Conservation (phyloP, 768 basidiomycete species). For the Galerina marginata region DNA sequence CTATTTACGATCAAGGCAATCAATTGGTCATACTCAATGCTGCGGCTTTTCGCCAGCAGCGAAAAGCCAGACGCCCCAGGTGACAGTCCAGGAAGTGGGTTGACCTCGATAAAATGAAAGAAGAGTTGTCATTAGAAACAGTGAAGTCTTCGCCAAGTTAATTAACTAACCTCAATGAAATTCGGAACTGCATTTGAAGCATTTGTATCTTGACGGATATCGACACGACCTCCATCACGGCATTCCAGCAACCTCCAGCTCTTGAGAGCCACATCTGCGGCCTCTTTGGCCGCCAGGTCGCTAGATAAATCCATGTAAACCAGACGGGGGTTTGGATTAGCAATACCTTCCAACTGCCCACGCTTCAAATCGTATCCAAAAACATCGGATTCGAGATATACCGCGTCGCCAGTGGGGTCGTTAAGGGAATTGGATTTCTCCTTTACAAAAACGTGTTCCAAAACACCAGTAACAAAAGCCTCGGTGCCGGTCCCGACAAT, state of each 20-base stretch:
- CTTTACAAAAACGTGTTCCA: conserved; percentile 23
- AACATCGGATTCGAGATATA: conserved; percentile 18
- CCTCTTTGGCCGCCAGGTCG: conserved; percentile 13
- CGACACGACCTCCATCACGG: conserved; percentile 27
- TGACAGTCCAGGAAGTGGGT: conserved; percentile 13
- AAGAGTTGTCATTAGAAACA: background rate
- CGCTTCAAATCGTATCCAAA: conserved; percentile 21
- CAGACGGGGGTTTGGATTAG: conserved; percentile 16
- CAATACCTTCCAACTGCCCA: background rate
- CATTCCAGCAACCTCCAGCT: conserved; percentile 25
- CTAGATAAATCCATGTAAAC: conserved; percentile 12
- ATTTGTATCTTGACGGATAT: conserved; percentile 21
- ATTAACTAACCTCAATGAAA: conserved; percentile 17
- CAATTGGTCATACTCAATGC: conserved; percentile 14
- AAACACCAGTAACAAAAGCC: conserved; percentile 23
- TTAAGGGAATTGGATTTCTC: no score
- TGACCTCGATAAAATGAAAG: conserved; percentile 6
- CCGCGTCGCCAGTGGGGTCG: conserved; percentile 16
- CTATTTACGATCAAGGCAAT: background rate
- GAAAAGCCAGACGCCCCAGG: conserved; percentile 10
- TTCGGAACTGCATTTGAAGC: conserved; percentile 11
- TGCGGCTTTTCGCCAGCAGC: conserved; percentile 3
- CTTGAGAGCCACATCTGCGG: conserved; percentile 21
- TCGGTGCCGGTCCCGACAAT: conserved; percentile 29
- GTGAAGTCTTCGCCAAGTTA: background rate